Base-by-base conservation (phyloP, 352 stramenopile genomes). In the Thraustotheca clavata region DNA sequence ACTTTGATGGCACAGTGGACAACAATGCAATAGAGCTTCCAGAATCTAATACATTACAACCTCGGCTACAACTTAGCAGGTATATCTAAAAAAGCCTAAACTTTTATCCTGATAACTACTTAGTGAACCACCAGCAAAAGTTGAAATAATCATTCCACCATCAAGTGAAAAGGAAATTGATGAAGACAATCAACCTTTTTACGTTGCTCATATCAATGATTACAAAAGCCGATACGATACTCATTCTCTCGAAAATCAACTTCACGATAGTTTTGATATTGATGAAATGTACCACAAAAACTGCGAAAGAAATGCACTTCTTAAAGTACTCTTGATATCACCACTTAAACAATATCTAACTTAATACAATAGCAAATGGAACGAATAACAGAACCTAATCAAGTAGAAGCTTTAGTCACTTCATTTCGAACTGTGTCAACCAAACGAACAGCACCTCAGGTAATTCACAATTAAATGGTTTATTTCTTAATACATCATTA, bases 1-100 rank as follows among this genome's bases (percentile, higher is more conserved):
- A 65, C 57, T 55, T 65, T 22, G 26, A 65, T 32, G 57, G 57
- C 20, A 16, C 36, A 8, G 57, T 65, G 0, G 57, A 65, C 18
- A 18, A n/a, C 7, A 27, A 31, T 40, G n/a, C n/a, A n/a, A n/a
- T n/a, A n/a, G n/a, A n/a, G n/a, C n/a, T n/a, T n/a, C n/a, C n/a
- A n/a, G n/a, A n/a, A n/a, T n/a, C n/a, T n/a, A n/a, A n/a, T n/a
- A n/a, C n/a, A n/a, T n/a, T n/a, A n/a, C n/a, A n/a, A n/a, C n/a
- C n/a, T n/a, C n/a, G n/a, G n/a, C n/a, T n/a, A n/a, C n/a, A n/a
- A n/a, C n/a, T n/a, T n/a, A n/a, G n/a, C n/a, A n/a, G n/a, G n/a
- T n/a, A n/a, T n/a, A n/a, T n/a, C n/a, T n/a, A n/a, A n/a, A n/a
- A n/a, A n/a, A n/a, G n/a, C n/a, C n/a, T n/a, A n/a, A n/a, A n/a